phyloP scores from a whole-genome alignment of 208 protist genomes.

The Crithidia sp. region DNA sequence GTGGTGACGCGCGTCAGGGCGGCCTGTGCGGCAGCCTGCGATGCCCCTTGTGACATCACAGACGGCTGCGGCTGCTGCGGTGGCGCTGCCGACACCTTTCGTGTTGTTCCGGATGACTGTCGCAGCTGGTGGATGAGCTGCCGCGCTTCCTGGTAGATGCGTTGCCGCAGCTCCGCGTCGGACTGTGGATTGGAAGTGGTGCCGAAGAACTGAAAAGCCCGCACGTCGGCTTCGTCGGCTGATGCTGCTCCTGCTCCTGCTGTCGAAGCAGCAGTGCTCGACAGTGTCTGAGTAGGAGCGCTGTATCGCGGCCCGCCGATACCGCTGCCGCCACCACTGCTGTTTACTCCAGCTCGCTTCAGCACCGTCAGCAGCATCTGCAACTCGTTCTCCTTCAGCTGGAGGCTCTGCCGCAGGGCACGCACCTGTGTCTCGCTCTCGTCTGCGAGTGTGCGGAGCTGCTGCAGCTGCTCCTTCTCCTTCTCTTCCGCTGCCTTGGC shows the following conservation, averaged over 20 bases:
- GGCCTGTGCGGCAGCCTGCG: constrained; percentile 11
- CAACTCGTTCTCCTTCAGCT: constrained; percentile 94
- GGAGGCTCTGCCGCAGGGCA: constrained; percentile 72
- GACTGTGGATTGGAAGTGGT: too few species aligned
- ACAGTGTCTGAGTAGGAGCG: constrained; percentile 23
- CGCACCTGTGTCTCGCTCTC: constrained; percentile 56
- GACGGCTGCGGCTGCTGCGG: neutral
- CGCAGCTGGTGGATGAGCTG: constrained; percentile 20
- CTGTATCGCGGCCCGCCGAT: constrained; percentile 19
- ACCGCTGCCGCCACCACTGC: constrained; percentile 69
- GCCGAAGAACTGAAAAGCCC: constrained; percentile 2
- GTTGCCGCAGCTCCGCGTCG: constrained; percentile 14
- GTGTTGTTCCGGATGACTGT: neutral
- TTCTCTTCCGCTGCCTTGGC: neutral
- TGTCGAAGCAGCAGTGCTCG: neutral
- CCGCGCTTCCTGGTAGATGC: constrained; percentile 20
- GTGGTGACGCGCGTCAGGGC: constrained; percentile 31
- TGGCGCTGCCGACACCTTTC: neutral
- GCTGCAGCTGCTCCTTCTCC: constrained; percentile 1
- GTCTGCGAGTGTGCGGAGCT: constrained; percentile 19
- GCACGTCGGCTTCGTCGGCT: neutral
- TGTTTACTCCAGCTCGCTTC: constrained; percentile 25
- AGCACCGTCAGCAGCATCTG: constrained; percentile 88
- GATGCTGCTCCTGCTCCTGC: neutral
- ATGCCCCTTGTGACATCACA: neutral